Conservation (phyloP, 345 rosid genomes). For the Aethionema arabicum region DNA sequence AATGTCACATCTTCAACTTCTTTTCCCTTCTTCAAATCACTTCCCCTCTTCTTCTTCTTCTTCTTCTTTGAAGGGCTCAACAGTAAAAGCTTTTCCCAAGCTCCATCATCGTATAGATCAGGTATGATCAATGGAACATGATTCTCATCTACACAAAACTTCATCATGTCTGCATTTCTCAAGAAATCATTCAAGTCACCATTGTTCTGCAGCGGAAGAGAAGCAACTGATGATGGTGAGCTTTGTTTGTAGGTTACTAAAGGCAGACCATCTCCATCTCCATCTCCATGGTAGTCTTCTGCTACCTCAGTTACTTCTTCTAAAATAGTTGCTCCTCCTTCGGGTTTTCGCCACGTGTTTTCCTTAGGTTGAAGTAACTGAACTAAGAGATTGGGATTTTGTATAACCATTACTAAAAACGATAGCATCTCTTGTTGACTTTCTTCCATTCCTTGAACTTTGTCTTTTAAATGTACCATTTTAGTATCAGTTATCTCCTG, state of each 20-base stretch:
- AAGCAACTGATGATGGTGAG: slow-evolving; percentile 20
- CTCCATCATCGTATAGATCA: slow-evolving; percentile 66
- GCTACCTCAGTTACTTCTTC: slow-evolving; percentile 50
- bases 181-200: slow-evolving; percentile 54
- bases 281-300: slow-evolving; percentile 43
- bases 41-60: slow-evolving; percentile 43
- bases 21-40: slow-evolving; percentile 30
- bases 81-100: slow-evolving; percentile 76
- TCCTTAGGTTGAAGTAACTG: slow-evolving; percentile 81
- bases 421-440: slow-evolving; percentile 95
- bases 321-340: slow-evolving; percentile 52
- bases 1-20: slow-evolving; percentile 38
- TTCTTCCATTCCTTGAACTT: slow-evolving; percentile 87
- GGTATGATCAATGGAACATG: slow-evolving; percentile 56
- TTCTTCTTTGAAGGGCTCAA: slow-evolving; percentile 45
- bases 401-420: slow-evolving; percentile 86
- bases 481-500: slow-evolving; percentile 73
- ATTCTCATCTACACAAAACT: slow-evolving; percentile 68
- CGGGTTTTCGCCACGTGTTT: slow-evolving; percentile 59
- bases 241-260: slow-evolving; percentile 59
- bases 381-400: slow-evolving; percentile 70
- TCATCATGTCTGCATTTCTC: slow-evolving; percentile 60
- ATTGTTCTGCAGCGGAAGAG: slow-evolving; percentile 30
- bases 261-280: slow-evolving; percentile 55
- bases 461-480: slow-evolving; percentile 59